Conservation (phyloP, 495 filamentous ascomycete species). For the Trichoderma gamsii region DNA sequence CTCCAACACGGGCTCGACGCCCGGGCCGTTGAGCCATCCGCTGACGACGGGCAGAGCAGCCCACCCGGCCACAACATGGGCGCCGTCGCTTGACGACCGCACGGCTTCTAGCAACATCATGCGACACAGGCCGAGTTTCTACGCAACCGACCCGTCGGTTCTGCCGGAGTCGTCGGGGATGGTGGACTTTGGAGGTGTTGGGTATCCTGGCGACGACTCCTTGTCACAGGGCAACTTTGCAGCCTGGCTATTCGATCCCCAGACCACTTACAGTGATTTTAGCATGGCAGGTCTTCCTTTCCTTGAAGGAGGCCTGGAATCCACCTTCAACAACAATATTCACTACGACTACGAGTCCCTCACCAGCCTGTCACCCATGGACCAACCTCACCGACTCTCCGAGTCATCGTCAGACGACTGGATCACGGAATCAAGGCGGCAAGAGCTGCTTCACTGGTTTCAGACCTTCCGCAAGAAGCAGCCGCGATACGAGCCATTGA, state of each 20-base stretch:
- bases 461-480: conserved; percentile 70
- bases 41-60: conserved; percentile 22
- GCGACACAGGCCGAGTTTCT: conserved; percentile 39
- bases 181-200: conserved; percentile 28
- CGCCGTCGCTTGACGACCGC: conserved; percentile 31
- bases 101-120: conserved; percentile 35
- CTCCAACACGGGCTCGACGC: conserved; percentile 26
- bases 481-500: conserved; percentile 61
- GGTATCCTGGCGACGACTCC: conserved; percentile 32
- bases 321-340: conserved; percentile 45
- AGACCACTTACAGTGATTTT: conserved; percentile 35
- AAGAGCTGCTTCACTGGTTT: conserved; percentile 72
- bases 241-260: conserved; percentile 45
- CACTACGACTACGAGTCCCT: conserved; percentile 48
- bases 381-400: conserved; percentile 65
- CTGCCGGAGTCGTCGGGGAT: conserved; percentile 20
- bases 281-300: conserved; percentile 40
- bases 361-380: conserved; percentile 60
- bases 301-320: conserved; percentile 44
- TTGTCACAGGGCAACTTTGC: conserved; percentile 41
- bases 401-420: conserved; percentile 65
- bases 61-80: conserved; percentile 24
- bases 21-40: conserved; percentile 22
- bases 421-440: conserved; percentile 77
- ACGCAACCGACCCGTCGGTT: conserved; percentile 31